Evolutionary conservation across 345 rosid species (phyloP).

Genomic region (Eucalyptus paniculata): DNA sequence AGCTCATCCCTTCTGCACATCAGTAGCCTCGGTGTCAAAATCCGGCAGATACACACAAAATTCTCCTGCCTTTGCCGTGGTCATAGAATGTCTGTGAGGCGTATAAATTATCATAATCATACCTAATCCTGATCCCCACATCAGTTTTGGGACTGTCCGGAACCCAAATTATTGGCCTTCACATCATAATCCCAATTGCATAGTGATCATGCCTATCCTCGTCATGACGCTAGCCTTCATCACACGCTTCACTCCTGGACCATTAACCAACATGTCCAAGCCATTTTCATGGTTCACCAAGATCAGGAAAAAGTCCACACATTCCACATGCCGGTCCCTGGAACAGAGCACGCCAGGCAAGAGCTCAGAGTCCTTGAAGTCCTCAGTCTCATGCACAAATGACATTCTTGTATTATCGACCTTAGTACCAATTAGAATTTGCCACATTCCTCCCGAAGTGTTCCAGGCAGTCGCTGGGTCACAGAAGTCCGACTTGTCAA

Average conservation of each 20-base stretch:
- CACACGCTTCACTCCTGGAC: constrained; percentile 36
- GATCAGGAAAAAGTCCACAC: constrained; percentile 51
- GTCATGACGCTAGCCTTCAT: constrained; percentile 38
- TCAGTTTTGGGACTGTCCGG: constrained; percentile 37
- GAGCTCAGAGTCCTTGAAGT: constrained; percentile 20
- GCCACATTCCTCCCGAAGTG: constrained; percentile 63
- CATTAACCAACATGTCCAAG: constrained; percentile 29
- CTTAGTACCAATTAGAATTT: constrained; percentile 59
- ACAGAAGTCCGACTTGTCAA: constrained; percentile 50
- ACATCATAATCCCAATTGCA: constrained; percentile 42
- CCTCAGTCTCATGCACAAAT: neutral
- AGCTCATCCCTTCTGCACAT: constrained; percentile 71
- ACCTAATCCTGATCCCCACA: constrained; percentile 50
- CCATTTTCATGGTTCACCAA: constrained; percentile 9
- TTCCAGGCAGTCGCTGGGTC: constrained; percentile 87
- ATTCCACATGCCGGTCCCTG: constrained; percentile 76
- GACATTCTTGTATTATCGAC: constrained; percentile 49
- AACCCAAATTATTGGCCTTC: constrained; percentile 13
- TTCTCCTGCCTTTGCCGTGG: constrained; percentile 24
- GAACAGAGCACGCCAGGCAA: constrained; percentile 24
- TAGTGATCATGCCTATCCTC: constrained; percentile 44
- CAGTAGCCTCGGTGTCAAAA: neutral
- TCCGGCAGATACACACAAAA: neutral
- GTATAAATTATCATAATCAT: constrained; percentile 46
- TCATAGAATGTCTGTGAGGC: constrained; percentile 64